Evolutionary conservation across 257 asterid species (phyloP).

Genomic region (Echites panduratus): DNA sequence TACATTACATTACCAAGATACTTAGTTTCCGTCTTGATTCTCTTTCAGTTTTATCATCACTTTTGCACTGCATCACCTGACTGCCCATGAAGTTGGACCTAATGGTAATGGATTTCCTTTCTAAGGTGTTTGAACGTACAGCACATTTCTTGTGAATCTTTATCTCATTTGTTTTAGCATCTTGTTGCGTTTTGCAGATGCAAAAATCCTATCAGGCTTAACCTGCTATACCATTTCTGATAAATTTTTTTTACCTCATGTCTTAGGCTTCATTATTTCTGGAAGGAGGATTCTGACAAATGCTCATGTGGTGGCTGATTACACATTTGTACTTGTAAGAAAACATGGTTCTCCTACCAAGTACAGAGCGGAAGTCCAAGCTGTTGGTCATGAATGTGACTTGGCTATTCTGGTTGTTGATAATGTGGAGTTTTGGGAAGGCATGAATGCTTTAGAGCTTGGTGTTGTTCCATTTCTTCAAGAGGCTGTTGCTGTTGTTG

Average conservation of each 20-base stretch:
- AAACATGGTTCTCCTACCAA: slow-evolving; percentile 92
- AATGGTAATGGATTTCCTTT: neutral
- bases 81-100: neutral
- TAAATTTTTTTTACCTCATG: neutral
- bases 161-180: neutral
- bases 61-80: neutral
- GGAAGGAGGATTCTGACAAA: slow-evolving; percentile 84
- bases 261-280: slow-evolving; percentile 71
- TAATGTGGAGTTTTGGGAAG: slow-evolving; percentile 89
- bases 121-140: neutral
- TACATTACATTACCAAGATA: neutral
- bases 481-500: slow-evolving; percentile 96
- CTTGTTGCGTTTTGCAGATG: neutral
- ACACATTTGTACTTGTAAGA: slow-evolving; percentile 89
- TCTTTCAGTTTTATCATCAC: neutral
- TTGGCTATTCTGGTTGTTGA: slow-evolving; percentile 84
- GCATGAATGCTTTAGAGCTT: slow-evolving; percentile 68
- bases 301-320: slow-evolving; percentile 99
- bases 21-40: neutral
- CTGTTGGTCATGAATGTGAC: slow-evolving; percentile 96
- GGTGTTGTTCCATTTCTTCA: slow-evolving; percentile 94
- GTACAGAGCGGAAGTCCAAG: slow-evolving; percentile 77
- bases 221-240: neutral
- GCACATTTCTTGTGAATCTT: neutral
- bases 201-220: neutral